Percentiles rank a stretch among this genome's conserved stretches.
These are phyloP conservation scores for Saccharomyces hybrid DNA, from an alignment of 1,139 yeast genomes.

Conservation along the genomic window DNA sequence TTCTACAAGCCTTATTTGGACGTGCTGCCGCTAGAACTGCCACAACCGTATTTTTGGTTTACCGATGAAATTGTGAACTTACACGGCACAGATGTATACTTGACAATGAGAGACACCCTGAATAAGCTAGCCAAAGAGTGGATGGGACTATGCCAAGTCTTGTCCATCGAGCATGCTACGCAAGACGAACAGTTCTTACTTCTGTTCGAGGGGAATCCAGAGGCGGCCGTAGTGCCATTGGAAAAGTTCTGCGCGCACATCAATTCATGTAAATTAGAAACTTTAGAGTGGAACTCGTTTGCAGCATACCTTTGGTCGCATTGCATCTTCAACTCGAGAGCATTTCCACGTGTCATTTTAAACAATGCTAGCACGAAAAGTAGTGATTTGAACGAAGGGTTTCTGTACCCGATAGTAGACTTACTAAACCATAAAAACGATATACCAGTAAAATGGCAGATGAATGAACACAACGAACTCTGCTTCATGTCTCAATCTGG, in stretches of 20 bases:
- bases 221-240: conserved; percentile 8
- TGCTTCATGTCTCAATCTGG: not conserved
- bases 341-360: conserved; percentile 60
- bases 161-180: conserved; percentile 8
- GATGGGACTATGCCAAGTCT: conserved; percentile 13
- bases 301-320: conserved; percentile 68
- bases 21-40: conserved; percentile 49
- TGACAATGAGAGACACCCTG: conserved; percentile 32
- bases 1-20: conserved; percentile 46
- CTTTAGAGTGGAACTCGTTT: conserved; percentile 49
- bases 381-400: conserved; percentile 44
- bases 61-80: conserved; percentile 44
- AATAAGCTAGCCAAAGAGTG: conserved; percentile 29
- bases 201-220: conserved; percentile 6
- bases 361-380: conserved; percentile 22
- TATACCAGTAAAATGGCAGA: conserved; percentile 60
- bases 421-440: conserved; percentile 62
- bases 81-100: conserved; percentile 52
- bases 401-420: conserved; percentile 74
- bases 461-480: not conserved
- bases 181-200: conserved; percentile 2
- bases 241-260: not conserved
- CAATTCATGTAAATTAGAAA: not conserved
- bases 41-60: conserved; percentile 61
- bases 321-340: conserved; percentile 62